A percentile compares a stretch with the other conserved stretches of the same genome.
These are phyloP conservation scores for Mucor sp. DNA, from an alignment of 371 early-diverging fungal genomes.

Conservation along the genomic window DNA sequence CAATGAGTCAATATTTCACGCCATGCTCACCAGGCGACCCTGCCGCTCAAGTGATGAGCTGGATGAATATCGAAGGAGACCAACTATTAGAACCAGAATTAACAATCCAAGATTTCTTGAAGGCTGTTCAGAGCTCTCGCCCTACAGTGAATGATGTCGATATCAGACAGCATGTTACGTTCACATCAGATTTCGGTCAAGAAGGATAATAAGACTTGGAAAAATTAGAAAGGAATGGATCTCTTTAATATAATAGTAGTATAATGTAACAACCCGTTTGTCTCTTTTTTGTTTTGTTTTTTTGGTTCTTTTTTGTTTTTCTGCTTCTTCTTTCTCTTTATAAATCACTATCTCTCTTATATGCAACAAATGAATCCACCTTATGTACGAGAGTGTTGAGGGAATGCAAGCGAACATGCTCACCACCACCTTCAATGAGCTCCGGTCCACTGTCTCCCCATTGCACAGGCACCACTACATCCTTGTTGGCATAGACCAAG, in stretches of 20 bases:
- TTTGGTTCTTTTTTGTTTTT: no score
- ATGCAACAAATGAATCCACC: constrained; percentile 86
- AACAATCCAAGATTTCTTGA: constrained; percentile 81
- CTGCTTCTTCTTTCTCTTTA: constrained; percentile 8
- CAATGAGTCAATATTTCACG: constrained; percentile 67
- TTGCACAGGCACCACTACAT: constrained; percentile 81
- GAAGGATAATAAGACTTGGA: neutral
- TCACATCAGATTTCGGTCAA: constrained; percentile 88
- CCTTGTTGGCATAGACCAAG: constrained; percentile 84
- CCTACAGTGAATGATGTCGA: constrained; percentile 88
- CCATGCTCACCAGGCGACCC: constrained; percentile 97
- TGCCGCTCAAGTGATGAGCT: constrained; percentile 85
- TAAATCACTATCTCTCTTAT: constrained; percentile 52
- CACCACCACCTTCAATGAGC: constrained; percentile 75
- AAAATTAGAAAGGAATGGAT: neutral
- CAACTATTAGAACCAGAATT: constrained; percentile 92
- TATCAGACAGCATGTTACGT: constrained; percentile 79
- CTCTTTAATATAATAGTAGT: neutral
- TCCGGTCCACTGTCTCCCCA: constrained; percentile 88
- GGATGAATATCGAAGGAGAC: constrained; percentile 85
- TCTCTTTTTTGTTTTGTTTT: neutral
- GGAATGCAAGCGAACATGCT: constrained; percentile 81
- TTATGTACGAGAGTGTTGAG: constrained; percentile 83
- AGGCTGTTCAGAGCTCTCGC: constrained; percentile 75
- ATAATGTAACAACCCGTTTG: neutral